phyloP scores from a whole-genome alignment of 2,329 filamentous ascomycete species.

The Epichloe elymi region DNA sequence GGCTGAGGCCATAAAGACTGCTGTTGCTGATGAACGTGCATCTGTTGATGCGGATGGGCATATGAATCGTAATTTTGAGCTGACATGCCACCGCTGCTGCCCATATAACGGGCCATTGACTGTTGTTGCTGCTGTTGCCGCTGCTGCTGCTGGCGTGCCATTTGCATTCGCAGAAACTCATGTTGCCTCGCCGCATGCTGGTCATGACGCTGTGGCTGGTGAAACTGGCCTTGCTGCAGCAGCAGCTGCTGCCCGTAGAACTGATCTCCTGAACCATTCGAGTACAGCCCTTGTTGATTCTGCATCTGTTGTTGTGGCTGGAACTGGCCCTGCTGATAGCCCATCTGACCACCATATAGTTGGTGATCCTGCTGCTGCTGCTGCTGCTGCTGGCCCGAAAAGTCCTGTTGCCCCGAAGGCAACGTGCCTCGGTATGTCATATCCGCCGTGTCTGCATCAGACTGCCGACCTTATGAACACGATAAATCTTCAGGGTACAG shows the following conservation, averaged over 20 bases:
- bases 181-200: constrained; percentile 12
- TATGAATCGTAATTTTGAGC: constrained; percentile 10
- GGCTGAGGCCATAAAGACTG: constrained; percentile 5
- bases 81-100: not conserved
- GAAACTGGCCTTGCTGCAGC: constrained; percentile 9
- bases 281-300: constrained; percentile 9
- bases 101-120: constrained; percentile 1
- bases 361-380: constrained; percentile 9
- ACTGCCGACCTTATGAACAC: not conserved
- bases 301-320: constrained; percentile 13
- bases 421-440: constrained; percentile 24
- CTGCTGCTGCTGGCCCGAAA: constrained; percentile 13
- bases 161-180: constrained; percentile 12
- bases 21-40: constrained; percentile 3
- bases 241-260: constrained; percentile 12
- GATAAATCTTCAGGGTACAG: not conserved
- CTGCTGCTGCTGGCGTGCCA: constrained; percentile 8
- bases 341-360: constrained; percentile 13
- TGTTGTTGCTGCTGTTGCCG: constrained; percentile 5
- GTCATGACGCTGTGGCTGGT: constrained; percentile 10
- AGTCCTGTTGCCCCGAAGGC: constrained; percentile 17
- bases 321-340: constrained; percentile 12
- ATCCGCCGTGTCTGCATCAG: constrained; percentile 13
- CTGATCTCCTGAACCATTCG: constrained; percentile 7
- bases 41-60: constrained; percentile 10